Evolutionary conservation across 139 green algal species (phyloP).

Genomic region (Chloropicon primus): DNA sequence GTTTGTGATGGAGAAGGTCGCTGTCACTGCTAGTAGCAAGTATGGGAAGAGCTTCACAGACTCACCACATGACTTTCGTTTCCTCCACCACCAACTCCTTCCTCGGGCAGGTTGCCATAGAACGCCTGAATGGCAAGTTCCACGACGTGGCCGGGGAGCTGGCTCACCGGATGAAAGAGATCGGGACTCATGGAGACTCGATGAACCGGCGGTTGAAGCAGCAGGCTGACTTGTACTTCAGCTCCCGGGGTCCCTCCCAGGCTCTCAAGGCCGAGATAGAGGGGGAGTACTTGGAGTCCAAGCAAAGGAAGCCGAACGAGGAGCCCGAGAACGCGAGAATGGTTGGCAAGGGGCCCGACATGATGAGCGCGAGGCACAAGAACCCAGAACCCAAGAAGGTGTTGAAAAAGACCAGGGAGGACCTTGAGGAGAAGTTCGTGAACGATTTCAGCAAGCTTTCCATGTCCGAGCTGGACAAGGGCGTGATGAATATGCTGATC

Average conservation of each 20-base stretch:
- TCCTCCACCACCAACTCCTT: not conserved
- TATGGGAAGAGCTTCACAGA: no score
- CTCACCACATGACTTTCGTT: no score
- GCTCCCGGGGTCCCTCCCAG: not conserved
- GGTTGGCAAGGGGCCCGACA: not conserved
- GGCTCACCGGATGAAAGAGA: not conserved
- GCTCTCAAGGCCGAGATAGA: not conserved
- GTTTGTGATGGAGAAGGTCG: no score
- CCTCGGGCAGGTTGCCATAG: not conserved
- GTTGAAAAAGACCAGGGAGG: not conserved
- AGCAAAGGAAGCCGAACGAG: not conserved
- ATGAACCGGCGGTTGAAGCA: not conserved
- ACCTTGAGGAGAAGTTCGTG: not conserved
- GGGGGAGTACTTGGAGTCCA: not conserved
- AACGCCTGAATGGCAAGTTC: not conserved
- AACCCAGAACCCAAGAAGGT: not conserved
- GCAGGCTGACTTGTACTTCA: not conserved
- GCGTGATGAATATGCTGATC: not conserved
- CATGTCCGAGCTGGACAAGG: not conserved
- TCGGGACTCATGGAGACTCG: not conserved
- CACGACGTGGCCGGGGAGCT: not conserved
- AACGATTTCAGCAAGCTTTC: not conserved
- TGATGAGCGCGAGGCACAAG: no score
- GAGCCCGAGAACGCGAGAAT: not conserved
- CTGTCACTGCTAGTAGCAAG: no score